Percentiles rank a stretch among this genome's conserved stretches.
These are phyloP conservation scores for Ceraceosorus bombacis DNA, from an alignment of 1,284 basidiomycete species.

Conservation along the genomic window DNA sequence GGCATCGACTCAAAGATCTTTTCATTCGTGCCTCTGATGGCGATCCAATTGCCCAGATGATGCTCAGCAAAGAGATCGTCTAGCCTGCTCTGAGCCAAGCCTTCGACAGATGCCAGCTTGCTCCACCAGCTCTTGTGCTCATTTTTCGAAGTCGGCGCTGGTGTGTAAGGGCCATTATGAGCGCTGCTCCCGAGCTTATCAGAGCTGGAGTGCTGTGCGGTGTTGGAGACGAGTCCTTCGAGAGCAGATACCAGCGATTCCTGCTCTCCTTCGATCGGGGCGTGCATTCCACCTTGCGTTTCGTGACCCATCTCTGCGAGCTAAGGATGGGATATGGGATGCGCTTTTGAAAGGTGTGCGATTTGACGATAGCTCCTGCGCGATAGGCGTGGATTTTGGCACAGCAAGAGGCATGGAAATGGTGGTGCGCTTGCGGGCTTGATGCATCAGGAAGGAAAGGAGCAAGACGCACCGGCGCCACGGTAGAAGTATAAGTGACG, in stretches of 20 bases:
- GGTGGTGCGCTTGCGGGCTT: too few species aligned
- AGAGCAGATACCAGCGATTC: background rate
- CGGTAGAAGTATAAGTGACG: too few species aligned
- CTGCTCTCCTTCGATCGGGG: background rate
- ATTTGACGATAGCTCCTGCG: too few species aligned
- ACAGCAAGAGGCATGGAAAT: too few species aligned
- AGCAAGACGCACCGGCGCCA: too few species aligned
- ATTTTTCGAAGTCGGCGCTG: background rate
- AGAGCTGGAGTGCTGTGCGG: background rate
- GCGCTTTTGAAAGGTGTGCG: too few species aligned
- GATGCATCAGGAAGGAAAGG: too few species aligned
- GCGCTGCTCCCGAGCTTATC: background rate
- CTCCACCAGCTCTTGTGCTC: background rate
- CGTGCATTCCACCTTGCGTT: background rate
- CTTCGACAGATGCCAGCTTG: background rate
- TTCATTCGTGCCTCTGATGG: constrained; percentile 23
- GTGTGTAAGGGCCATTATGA: background rate
- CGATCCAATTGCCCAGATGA: constrained; percentile 40
- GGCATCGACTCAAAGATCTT: constrained; percentile 32
- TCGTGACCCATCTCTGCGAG: too few species aligned
- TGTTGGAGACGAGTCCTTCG: constrained; percentile 1
- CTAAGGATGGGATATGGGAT: too few species aligned
- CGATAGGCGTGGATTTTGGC: too few species aligned
- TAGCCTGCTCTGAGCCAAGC: constrained; percentile 4
- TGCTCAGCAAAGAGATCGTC: constrained; percentile 28